A percentile compares a stretch with the other conserved stretches of the same genome.
Conservation (phyloP, 1,284 basidiomycete species). For the Rhodotorula sp. region DNA sequence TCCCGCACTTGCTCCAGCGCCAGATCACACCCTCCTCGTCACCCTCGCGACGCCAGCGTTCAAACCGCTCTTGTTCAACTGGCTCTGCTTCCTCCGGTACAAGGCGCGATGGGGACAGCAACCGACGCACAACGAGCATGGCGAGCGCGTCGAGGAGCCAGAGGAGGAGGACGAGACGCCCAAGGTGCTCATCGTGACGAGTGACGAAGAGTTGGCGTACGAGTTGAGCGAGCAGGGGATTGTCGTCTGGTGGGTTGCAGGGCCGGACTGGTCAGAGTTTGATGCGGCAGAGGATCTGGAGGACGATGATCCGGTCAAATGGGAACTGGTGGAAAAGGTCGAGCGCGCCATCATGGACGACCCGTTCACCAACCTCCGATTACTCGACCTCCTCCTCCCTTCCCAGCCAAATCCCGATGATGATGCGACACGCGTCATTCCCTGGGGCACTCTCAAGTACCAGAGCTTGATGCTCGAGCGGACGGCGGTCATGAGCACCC, state of each 20-base stretch:
- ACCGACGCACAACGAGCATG: constrained; percentile 15
- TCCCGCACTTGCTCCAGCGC: constrained; percentile 26
- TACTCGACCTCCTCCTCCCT: constrained; percentile 40
- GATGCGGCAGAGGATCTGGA: constrained; percentile 10
- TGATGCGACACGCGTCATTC: constrained; percentile 13
- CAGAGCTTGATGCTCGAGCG: constrained; percentile 42
- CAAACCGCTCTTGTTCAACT: constrained; percentile 42
- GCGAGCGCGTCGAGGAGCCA: constrained; percentile 10
- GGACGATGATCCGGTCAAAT: constrained; percentile 16
- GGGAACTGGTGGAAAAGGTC: constrained; percentile 1
- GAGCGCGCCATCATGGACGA: constrained; percentile 28
- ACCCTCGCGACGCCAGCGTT: constrained; percentile 41
- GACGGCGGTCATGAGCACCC: constrained; percentile 32
- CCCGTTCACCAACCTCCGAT: constrained; percentile 29
- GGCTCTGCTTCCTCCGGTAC: constrained; percentile 41
- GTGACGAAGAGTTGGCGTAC: constrained; percentile 32
- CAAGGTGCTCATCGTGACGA: constrained; percentile 39
- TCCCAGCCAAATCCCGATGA: neutral
- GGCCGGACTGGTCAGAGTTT: constrained; percentile 24
- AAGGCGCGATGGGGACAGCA: constrained; percentile 32
- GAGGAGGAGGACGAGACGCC: constrained; percentile 9
- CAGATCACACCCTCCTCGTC: constrained; percentile 38
- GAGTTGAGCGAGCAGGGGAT: constrained; percentile 31
- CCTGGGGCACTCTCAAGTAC: constrained; percentile 40
- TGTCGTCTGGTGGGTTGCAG: constrained; percentile 30